These are phyloP conservation scores for Thuja plicata DNA, from an alignment of 83 land plant species.

Conservation along the genomic window DNA sequence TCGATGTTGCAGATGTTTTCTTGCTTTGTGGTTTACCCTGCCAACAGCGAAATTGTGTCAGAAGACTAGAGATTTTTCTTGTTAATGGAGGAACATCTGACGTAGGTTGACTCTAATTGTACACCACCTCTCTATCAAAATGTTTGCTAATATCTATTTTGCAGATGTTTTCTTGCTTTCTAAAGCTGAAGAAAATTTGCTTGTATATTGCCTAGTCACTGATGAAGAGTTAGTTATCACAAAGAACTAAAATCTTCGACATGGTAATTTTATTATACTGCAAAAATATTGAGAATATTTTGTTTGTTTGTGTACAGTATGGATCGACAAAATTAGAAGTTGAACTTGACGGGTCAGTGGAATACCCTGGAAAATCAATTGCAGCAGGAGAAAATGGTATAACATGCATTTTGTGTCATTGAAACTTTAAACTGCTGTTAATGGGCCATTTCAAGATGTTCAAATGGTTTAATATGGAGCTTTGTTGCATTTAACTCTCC, in stretches of 20 bases:
- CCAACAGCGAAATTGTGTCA: no score
- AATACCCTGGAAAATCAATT: slow-evolving; percentile 62
- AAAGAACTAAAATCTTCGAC: not conserved
- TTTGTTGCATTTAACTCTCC: not conserved
- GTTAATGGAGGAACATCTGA: not conserved
- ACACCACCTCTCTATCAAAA: not conserved
- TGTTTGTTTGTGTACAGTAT: slow-evolving; percentile 46
- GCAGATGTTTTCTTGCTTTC: not conserved
- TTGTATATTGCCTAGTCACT: not conserved
- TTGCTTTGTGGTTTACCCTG: not conserved
- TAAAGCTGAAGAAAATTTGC: not conserved
- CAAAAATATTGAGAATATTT: not conserved
- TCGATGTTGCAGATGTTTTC: not conserved
- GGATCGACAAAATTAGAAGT: slow-evolving; percentile 92
- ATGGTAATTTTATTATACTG: not conserved
- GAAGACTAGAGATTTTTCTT: not conserved
- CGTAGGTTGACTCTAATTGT: not conserved
- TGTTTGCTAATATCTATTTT: not conserved
- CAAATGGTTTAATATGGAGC: not conserved
- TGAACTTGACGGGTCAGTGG: slow-evolving; percentile 84
- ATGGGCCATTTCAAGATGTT: not conserved
- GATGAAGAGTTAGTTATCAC: not conserved
- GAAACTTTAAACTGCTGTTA: not conserved
- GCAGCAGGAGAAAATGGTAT: slow-evolving; percentile 46
- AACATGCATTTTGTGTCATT: not conserved